Percentiles rank a stretch among this genome's conserved stretches.
Evolutionary conservation across 176 grass and related monocot genomes (phyloP).

Genomic region (Elymus sibiricus): DNA sequence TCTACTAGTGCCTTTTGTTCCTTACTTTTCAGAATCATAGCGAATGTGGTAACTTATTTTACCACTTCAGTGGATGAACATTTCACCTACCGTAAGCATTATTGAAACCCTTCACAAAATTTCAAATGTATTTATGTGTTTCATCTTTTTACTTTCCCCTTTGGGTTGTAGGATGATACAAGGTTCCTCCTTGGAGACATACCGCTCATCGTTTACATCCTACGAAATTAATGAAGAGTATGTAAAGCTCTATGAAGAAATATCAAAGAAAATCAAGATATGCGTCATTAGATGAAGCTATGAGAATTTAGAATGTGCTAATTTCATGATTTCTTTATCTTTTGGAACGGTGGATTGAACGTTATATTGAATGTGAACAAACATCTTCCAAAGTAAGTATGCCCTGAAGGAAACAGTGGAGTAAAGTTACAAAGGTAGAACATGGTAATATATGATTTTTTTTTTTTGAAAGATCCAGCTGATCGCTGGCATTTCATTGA

Average conservation of each 20-base stretch:
- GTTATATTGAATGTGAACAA: not conserved
- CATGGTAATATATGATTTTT: no score
- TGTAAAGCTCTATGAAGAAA: not conserved
- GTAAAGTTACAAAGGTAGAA: not conserved
- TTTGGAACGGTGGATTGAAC: not conserved
- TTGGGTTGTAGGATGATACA: not conserved
- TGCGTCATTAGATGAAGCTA: not conserved
- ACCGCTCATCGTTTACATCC: not conserved
- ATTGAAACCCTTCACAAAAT: not conserved
- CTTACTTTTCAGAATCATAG: no score
- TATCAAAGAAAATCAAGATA: constrained; percentile 25
- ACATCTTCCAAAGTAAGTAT: not conserved
- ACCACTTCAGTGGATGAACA: not conserved
- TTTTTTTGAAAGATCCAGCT: no score
- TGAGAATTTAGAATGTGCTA: not conserved
- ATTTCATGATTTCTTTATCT: not conserved
- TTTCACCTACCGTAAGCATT: not conserved
- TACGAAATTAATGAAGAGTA: constrained; percentile 10
- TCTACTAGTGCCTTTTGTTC: no score
- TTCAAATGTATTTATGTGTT: not conserved
- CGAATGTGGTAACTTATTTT: not conserved
- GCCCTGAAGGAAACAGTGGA: not conserved
- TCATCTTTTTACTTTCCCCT: not conserved
- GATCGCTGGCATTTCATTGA: no score
- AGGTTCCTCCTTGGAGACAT: not conserved